Evolutionary conservation across 805 yeast species (phyloP).

Genomic region (Saturnispora halmiae): DNA sequence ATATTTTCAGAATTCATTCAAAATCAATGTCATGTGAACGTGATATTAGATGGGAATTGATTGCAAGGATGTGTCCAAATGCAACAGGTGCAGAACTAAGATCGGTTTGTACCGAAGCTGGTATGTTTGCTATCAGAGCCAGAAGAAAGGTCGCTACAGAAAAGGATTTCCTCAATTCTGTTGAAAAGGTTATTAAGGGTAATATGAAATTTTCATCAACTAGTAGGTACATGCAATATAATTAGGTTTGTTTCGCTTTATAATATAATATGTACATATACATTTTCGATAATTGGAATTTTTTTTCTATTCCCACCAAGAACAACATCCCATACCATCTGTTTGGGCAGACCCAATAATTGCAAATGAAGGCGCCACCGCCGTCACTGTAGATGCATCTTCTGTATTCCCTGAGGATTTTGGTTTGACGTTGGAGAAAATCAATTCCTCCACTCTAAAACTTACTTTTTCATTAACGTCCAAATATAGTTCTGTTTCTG

Average conservation of each 20-base stretch:
- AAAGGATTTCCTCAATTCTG: conserved; percentile 95
- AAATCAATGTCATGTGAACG: conserved; percentile 97
- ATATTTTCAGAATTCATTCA: conserved; percentile 93
- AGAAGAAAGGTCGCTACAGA: conserved; percentile 97
- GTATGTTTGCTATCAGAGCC: conserved; percentile 98
- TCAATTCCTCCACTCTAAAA: conserved; percentile 84
- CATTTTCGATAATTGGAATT: too few species aligned
- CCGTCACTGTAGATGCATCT: conserved; percentile 16
- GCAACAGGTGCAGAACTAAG: conserved; percentile 98
- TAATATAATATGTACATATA: too few species aligned
- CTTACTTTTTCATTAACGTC: conserved; percentile 89
- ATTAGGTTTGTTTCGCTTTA: too few species aligned
- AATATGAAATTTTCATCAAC: conserved; percentile 96
- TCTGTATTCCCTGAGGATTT: conserved; percentile 47
- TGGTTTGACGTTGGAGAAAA: conserved; percentile 78
- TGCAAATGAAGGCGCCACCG: conserved; percentile 69
- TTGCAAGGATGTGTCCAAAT: conserved; percentile 94
- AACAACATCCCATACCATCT: conserved; percentile 92
- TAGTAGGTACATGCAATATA: conserved; percentile 97
- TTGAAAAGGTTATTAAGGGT: conserved; percentile 97
- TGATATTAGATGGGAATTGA: conserved; percentile 96
- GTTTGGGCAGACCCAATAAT: conserved; percentile 84
- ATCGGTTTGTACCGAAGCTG: conserved; percentile 98
- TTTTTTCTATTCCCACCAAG: conserved; percentile 79
- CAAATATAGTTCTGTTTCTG: conserved; percentile 66